Evolutionary conservation across 1,284 basidiomycete species (phyloP).

Genomic region (Irpex lacteus): DNA sequence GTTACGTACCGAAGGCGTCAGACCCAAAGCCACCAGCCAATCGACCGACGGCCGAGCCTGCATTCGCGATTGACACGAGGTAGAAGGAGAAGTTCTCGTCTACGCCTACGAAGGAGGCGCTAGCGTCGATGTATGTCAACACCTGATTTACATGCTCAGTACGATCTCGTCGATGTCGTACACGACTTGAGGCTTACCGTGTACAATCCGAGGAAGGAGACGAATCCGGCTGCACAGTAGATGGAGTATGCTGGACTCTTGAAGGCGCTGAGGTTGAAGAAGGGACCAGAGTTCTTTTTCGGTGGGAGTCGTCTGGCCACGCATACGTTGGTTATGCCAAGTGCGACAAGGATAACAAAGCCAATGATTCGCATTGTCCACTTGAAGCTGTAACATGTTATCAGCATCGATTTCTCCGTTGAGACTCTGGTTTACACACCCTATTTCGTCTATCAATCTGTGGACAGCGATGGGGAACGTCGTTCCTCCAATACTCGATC

Average conservation of each 20-base stretch:
- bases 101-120: conserved; percentile 36
- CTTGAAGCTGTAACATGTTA: conserved; percentile 36
- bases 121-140: conserved; percentile 47
- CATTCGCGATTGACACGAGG: conserved; percentile 45
- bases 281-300: conserved; percentile 11
- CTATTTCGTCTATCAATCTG: conserved; percentile 33
- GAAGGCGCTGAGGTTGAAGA: conserved; percentile 17
- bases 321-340: conserved; percentile 41
- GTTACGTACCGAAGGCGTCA: conserved; percentile 34
- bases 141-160: conserved; percentile 27
- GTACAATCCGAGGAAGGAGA: conserved; percentile 15
- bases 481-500: conserved; percentile 41
- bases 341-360: conserved; percentile 42
- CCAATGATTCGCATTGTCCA: conserved; percentile 59
- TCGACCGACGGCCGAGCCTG: conserved; percentile 40
- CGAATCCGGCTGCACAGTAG: conserved; percentile 10
- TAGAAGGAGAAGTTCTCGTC: conserved; percentile 39
- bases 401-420: neutral
- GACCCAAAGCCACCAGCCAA: conserved; percentile 37
- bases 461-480: conserved; percentile 39
- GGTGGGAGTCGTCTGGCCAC: conserved; percentile 16
- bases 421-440: conserved; percentile 17
- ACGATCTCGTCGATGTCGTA: neutral
- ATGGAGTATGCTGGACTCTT: conserved; percentile 11
- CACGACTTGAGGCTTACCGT: conserved; percentile 6